These are phyloP conservation scores for Aspergillus tubingensis DNA, from an alignment of 2,329 filamentous ascomycete genomes.

Conservation along the genomic window DNA sequence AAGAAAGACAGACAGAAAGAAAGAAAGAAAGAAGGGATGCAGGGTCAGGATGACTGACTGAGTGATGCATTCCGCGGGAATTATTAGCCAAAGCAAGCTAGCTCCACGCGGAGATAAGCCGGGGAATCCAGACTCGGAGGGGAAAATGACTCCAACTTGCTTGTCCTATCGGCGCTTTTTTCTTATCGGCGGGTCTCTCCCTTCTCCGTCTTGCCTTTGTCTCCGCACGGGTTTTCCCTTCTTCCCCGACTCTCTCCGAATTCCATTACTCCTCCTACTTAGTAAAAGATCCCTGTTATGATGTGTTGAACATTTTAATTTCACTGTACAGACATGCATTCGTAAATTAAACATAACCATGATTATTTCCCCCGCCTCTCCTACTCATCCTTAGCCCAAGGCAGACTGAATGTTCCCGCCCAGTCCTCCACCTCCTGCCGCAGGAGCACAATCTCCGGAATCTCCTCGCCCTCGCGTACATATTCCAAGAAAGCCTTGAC, in stretches of 20 bases:
- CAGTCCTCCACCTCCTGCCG: constrained; percentile 88
- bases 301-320: constrained; percentile 17
- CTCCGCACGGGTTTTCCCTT: neutral
- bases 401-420: constrained; percentile 88
- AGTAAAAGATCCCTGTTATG: neutral
- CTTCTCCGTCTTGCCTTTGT: neutral
- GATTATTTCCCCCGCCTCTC: constrained; percentile 1
- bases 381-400: constrained; percentile 67
- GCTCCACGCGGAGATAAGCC: constrained; percentile 1
- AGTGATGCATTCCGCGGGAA: too few relatives aligned
- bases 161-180: neutral
- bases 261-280: neutral
- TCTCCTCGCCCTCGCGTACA: constrained; percentile 75
- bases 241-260: neutral
- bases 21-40: neutral
- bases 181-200: neutral
- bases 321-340: constrained; percentile 20
- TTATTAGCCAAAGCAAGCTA: too few relatives aligned
- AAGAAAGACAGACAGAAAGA: neutral
- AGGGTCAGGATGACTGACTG: neutral
- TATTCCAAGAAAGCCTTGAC: constrained; percentile 97
- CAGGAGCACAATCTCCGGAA: constrained; percentile 79
- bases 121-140: neutral
- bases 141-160: neutral
- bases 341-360: constrained; percentile 6